Base-by-base conservation (phyloP, 352 stramenopile genomes). In the Globisporangium viniferum region DNA sequence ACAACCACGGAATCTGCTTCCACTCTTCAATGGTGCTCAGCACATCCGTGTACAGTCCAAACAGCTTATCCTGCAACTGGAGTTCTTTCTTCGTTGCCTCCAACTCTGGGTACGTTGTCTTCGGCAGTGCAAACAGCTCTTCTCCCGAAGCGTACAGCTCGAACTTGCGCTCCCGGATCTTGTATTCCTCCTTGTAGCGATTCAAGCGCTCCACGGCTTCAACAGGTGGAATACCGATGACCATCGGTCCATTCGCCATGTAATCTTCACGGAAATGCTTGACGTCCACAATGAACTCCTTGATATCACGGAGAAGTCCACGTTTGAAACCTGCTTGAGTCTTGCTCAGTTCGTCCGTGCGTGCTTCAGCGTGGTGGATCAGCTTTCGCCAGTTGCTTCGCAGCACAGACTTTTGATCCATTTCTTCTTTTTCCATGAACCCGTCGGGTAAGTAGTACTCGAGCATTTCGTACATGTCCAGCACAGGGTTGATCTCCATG, bases 371-470 rank as follows among this genome's bases (percentile, higher is more conserved):
- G 65, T 98, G 93, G 54, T 98, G 87, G 36, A 99, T 97, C 20
- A 99, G 78, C 67, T 98, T 98, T 55, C 98, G 97, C 97, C 97
- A 99, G 66, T 98, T 98, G 63, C 91, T 97, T 31, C 93, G 91
- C 7, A 99, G 77, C 18, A 99, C 96, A 20, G 94, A 99, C 79
- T 99, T 99, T 71, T 99, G 97, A 66, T 99, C 97, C 80, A 99
- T 99, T 73, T 99, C 97, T 70, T 99, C 95, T 70, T 99, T 99
- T 67, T 99, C 97, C 96, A 99, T 99, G 74, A 99, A 99, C 3
- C 93, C 94, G 31, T 97, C 86, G 3, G 94, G 91, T 1, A 98
- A 54, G 66, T 97, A 98, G 48, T 94, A 95, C 73, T 98, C 92
- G 22, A 99, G 85, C 94, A 99, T 98, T 62, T 95, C 91, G 82